Evolutionary conservation across 345 rosid genomes (phyloP).

Genomic region (Eucalyptus grandis): DNA sequence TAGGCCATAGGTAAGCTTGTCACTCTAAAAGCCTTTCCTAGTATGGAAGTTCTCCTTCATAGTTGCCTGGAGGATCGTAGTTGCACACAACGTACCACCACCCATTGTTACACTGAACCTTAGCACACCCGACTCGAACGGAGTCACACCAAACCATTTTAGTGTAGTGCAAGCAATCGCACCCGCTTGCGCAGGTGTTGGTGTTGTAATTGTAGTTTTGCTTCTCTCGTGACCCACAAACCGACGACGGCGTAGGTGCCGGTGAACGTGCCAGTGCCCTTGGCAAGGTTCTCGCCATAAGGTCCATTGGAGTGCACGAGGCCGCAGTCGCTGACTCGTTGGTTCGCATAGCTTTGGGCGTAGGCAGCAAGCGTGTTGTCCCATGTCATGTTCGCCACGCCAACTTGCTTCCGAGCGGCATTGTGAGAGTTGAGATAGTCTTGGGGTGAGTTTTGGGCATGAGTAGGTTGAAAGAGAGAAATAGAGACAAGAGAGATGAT

Average conservation of each 20-base stretch:
- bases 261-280: not conserved
- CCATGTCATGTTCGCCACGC: constrained; percentile 3
- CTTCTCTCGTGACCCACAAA: constrained; percentile 12
- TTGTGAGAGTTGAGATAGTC: constrained; percentile 13
- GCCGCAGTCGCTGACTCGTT: not conserved
- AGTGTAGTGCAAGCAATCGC: constrained; percentile 17
- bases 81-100: constrained; percentile 3
- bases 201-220: not conserved
- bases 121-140: constrained; percentile 6
- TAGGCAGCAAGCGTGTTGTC: not conserved
- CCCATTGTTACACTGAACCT: constrained; percentile 2
- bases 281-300: constrained; percentile 21
- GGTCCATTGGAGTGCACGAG: constrained; percentile 16
- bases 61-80: constrained; percentile 4
- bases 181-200: not conserved
- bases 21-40: not conserved
- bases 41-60: not conserved
- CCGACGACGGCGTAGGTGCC: constrained; percentile 4
- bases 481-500: not conserved
- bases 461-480: not conserved
- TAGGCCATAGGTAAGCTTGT: not conserved
- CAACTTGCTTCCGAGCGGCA: not conserved
- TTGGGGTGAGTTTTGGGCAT: not conserved
- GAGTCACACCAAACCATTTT: constrained; percentile 14
- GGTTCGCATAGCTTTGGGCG: not conserved